Evolutionary conservation across 257 asterid genomes (phyloP).

Genomic region (Ehretia macrophylla): DNA sequence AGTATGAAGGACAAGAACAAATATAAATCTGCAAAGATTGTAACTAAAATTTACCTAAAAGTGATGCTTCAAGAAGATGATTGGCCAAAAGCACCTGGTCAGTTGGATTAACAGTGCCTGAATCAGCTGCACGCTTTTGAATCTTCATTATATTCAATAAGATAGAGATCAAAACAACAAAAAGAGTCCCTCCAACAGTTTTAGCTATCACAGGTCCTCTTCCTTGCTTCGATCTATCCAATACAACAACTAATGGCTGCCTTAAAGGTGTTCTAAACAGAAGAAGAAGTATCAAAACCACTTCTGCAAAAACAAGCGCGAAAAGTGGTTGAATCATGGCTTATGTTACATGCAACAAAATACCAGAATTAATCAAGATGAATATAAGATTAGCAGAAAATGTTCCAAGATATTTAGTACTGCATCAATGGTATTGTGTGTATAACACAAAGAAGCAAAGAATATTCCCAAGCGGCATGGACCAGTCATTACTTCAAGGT

Average conservation of each 20-base stretch:
- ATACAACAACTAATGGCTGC: constrained; percentile 40
- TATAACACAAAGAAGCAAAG: too few relatives aligned
- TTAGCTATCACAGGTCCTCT: constrained; percentile 63
- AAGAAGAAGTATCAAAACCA: constrained; percentile 42
- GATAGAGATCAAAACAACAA: constrained; percentile 46
- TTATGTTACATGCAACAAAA: too few relatives aligned
- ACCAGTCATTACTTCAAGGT: too few relatives aligned
- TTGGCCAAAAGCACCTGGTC: constrained; percentile 68
- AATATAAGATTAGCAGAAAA: too few relatives aligned
- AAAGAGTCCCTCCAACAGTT: constrained; percentile 67
- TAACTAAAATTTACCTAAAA: constrained; percentile 35
- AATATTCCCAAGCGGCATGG: too few relatives aligned
- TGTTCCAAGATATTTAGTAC: too few relatives aligned
- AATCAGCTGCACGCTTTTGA: constrained; percentile 41
- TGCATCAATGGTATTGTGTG: too few relatives aligned
- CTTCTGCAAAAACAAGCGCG: constrained; percentile 53
- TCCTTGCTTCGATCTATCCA: constrained; percentile 67
- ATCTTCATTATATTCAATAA: constrained; percentile 36
- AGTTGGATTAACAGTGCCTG: constrained; percentile 49
- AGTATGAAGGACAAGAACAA: too few relatives aligned
- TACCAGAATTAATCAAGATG: too few relatives aligned
- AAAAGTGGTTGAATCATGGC: constrained; percentile 70
- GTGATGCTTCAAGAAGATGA: constrained; percentile 64
- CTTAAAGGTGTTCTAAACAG: constrained; percentile 71
- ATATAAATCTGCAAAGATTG: too few relatives aligned